Evolutionary conservation across 352 stramenopile genomes (phyloP).

Genomic region (Globisporangium canariense): DNA sequence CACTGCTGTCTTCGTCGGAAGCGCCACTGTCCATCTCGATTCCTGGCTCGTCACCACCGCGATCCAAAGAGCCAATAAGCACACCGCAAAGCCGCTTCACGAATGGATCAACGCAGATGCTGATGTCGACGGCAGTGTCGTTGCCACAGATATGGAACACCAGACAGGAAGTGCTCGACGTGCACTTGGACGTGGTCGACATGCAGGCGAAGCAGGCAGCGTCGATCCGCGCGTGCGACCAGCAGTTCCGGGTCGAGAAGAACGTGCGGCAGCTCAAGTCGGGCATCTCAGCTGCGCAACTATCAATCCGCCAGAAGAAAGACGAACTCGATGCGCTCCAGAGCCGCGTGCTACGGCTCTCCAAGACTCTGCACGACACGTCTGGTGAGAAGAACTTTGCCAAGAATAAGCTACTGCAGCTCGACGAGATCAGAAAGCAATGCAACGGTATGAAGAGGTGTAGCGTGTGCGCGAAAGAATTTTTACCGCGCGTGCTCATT

Average conservation of each 20-base stretch:
- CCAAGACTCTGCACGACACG: conserved; percentile 34
- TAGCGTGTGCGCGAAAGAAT: conserved; percentile 26
- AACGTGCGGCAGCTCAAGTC: conserved; percentile 46
- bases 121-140: conserved; percentile 6
- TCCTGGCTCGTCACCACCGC: not conserved
- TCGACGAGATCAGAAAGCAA: conserved; percentile 39
- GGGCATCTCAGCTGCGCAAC: conserved; percentile 34
- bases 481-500: conserved; percentile 29
- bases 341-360: conserved; percentile 40
- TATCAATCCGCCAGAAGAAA: conserved; percentile 42
- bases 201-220: conserved; percentile 38
- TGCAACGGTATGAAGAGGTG: conserved; percentile 26
- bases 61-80: not conserved
- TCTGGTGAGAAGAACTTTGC: conserved; percentile 42
- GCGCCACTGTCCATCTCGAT: conserved; percentile 10
- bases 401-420: conserved; percentile 30
- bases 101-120: not conserved
- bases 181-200: conserved; percentile 56
- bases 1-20: not conserved
- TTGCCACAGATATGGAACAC: conserved; percentile 34
- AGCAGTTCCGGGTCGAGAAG: conserved; percentile 55
- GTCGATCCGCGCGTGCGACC: conserved; percentile 43
- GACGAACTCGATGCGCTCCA: conserved; percentile 46
- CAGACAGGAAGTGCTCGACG: conserved; percentile 42
- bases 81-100: not conserved